These are phyloP conservation scores for Tillandsia fasciculata DNA, from an alignment of 176 grass and related monocot genomes.

Conservation along the genomic window DNA sequence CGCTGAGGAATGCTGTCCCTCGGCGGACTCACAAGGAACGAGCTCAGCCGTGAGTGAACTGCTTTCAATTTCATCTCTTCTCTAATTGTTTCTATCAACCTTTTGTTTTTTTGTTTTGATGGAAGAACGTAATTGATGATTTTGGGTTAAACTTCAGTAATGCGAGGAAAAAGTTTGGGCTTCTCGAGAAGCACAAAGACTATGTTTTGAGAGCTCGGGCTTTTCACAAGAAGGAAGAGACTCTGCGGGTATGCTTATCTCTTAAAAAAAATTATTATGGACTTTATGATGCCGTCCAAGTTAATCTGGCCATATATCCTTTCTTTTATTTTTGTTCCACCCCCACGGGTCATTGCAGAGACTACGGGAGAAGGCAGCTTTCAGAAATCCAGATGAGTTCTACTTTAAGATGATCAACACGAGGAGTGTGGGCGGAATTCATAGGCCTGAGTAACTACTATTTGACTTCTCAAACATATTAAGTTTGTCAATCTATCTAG, in stretches of 20 bases:
- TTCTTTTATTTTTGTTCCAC: not conserved
- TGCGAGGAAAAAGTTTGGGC: conserved; percentile 69
- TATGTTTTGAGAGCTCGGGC: conserved; percentile 49
- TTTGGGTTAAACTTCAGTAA: conserved; percentile 32
- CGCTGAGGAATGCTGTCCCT: conserved; percentile 77
- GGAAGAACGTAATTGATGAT: not conserved
- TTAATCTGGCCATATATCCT: not conserved
- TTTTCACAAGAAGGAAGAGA: conserved; percentile 61
- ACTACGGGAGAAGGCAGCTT: conserved; percentile 68
- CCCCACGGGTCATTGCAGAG: conserved; percentile 26
- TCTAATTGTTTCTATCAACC: not conserved
- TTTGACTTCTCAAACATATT: not conserved
- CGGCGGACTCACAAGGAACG: conserved; percentile 87
- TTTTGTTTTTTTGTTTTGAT: not conserved
- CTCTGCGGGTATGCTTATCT: conserved; percentile 31
- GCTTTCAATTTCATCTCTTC: not conserved
- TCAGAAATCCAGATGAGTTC: conserved; percentile 89
- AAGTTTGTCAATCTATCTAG: conserved; percentile 7
- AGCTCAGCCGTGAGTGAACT: conserved; percentile 59
- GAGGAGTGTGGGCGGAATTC: conserved; percentile 50
- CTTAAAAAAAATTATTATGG: not conserved
- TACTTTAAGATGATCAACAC: conserved; percentile 94
- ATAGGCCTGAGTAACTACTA: conserved; percentile 48
- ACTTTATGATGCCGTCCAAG: not conserved
- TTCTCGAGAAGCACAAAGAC: conserved; percentile 90